phyloP scores from a whole-genome alignment of 2,329 filamentous ascomycete genomes.

The Trichoderma asperellum region DNA sequence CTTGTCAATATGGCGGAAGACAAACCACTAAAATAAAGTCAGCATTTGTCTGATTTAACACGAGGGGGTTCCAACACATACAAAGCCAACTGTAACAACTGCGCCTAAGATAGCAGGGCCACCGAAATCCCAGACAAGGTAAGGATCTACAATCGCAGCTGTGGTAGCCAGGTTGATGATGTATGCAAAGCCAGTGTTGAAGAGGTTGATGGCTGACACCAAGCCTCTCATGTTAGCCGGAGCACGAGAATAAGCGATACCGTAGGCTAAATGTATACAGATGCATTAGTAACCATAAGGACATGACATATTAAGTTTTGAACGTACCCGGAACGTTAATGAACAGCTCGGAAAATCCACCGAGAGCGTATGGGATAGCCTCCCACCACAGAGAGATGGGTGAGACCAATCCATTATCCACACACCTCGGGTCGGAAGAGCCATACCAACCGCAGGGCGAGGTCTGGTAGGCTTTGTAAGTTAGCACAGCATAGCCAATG shows the following conservation, averaged over 20 bases:
- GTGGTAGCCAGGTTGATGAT: constrained; percentile 51
- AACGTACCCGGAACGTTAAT: constrained; percentile 34
- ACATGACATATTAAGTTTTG: background rate
- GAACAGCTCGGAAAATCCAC: constrained; percentile 39
- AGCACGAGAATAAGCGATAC: constrained; percentile 56
- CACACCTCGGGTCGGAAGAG: constrained; percentile 33
- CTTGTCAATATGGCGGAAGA: constrained; percentile 35
- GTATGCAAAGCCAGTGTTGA: constrained; percentile 52
- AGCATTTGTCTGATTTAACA: background rate
- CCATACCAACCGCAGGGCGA: constrained; percentile 50
- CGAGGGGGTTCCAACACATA: background rate
- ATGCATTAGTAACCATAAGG: constrained; percentile 2
- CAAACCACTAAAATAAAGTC: constrained; percentile 26
- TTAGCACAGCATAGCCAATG: constrained; percentile 59
- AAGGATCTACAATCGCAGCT: constrained; percentile 52
- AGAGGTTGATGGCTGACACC: constrained; percentile 54
- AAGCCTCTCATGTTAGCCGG: constrained; percentile 57
- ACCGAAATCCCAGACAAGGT: constrained; percentile 55
- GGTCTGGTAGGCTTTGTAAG: constrained; percentile 61
- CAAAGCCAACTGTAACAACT: constrained; percentile 1
- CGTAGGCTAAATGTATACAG: constrained; percentile 44
- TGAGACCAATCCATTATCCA: constrained; percentile 34
- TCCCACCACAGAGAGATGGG: constrained; percentile 37
- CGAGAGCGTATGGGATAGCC: constrained; percentile 35
- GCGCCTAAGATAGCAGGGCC: constrained; percentile 49